Conservation (phyloP, 352 stramenopile genomes). For the Phytophthora macrochlamydospora region DNA sequence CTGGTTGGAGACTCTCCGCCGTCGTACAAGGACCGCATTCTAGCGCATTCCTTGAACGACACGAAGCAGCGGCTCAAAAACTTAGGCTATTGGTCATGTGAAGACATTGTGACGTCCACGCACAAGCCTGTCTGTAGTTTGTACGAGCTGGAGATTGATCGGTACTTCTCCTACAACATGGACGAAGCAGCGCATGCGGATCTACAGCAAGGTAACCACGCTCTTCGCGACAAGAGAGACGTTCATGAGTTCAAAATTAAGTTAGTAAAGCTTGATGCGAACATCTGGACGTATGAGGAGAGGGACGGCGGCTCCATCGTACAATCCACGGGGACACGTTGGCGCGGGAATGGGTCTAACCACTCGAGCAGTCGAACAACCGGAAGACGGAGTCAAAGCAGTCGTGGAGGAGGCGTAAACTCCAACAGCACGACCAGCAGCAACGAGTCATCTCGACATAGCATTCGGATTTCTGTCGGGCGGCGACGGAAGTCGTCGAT, state of each 20-base stretch:
- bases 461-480: conserved; percentile 28
- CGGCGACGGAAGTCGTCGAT: conserved; percentile 38
- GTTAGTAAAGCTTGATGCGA: conserved; percentile 74
- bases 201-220: conserved; percentile 50
- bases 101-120: conserved; percentile 63
- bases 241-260: conserved; percentile 78
- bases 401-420: conserved; percentile 26
- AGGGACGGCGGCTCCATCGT: conserved; percentile 25
- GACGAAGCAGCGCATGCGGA: conserved; percentile 54
- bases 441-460: conserved; percentile 36
- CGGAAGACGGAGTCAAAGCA: conserved; percentile 30
- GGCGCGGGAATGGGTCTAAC: conserved; percentile 37
- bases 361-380: conserved; percentile 33
- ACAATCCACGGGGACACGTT: conserved; percentile 24
- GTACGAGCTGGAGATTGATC: conserved; percentile 78
- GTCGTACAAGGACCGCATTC: conserved; percentile 78
- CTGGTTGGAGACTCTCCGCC: conserved; percentile 36
- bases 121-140: conserved; percentile 79
- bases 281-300: conserved; percentile 75
- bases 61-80: conserved; percentile 64
- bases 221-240: conserved; percentile 61
- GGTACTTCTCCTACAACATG: conserved; percentile 75
- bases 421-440: conserved; percentile 45
- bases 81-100: conserved; percentile 69
- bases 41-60: conserved; percentile 71